Evolutionary conservation across 768 basidiomycete species (phyloP).

Genomic region (Boletus insuetus): DNA sequence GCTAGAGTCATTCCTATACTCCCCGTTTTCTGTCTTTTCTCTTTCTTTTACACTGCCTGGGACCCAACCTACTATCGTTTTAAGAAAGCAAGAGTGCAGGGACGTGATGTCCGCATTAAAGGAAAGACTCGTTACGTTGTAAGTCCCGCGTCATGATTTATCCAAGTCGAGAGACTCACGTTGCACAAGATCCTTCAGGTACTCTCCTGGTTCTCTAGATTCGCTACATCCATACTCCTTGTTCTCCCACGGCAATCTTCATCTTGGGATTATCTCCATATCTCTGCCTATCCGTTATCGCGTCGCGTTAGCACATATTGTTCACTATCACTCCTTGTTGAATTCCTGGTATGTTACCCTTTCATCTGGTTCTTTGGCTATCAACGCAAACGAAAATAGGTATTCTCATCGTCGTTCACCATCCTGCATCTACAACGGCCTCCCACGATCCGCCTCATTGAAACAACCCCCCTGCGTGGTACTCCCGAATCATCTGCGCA

Average conservation of each 20-base stretch:
- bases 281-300: slow-evolving; percentile 37
- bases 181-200: slow-evolving; percentile 55
- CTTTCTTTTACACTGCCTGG: slow-evolving; percentile 81
- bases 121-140: slow-evolving; percentile 68
- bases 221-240: slow-evolving; percentile 48
- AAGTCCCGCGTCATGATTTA: slow-evolving; percentile 22
- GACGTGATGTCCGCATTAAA: slow-evolving; percentile 63
- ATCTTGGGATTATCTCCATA: slow-evolving; percentile 37
- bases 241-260: slow-evolving; percentile 41
- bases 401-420: slow-evolving; percentile 48
- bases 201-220: slow-evolving; percentile 54
- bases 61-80: slow-evolving; percentile 74
- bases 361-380: neutral
- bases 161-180: neutral
- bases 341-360: slow-evolving; percentile 50
- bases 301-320: slow-evolving; percentile 45
- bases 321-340: slow-evolving; percentile 42
- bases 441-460: slow-evolving; percentile 67
- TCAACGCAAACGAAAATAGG: slow-evolving; percentile 35
- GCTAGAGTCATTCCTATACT: slow-evolving; percentile 37
- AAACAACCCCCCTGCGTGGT: slow-evolving; percentile 44
- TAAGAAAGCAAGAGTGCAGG: slow-evolving; percentile 61
- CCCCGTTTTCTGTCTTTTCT: slow-evolving; percentile 51
- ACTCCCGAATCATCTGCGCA: slow-evolving; percentile 38
- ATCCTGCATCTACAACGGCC: slow-evolving; percentile 65